Conservation (phyloP, 2,329 filamentous ascomycete genomes). For the Claviceps monticola region DNA sequence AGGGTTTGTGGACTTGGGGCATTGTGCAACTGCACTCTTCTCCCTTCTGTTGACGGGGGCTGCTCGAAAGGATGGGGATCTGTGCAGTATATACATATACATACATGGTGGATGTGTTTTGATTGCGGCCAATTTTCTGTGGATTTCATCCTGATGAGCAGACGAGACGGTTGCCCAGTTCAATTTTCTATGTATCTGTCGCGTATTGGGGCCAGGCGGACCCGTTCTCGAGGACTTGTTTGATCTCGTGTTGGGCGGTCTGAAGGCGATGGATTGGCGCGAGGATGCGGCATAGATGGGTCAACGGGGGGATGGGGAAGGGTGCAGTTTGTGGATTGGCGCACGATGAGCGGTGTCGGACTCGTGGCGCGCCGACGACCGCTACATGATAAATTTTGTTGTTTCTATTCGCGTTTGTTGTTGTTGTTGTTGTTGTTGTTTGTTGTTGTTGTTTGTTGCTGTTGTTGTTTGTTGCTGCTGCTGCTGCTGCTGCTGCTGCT, state of each 20-base stretch:
- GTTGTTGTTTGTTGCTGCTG: constrained; percentile 27
- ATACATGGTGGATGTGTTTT: neutral
- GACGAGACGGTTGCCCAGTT: constrained; percentile 7
- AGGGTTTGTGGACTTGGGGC: neutral
- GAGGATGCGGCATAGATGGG: constrained; percentile 9
- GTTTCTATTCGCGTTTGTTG: constrained; percentile 21
- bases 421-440: constrained; percentile 26
- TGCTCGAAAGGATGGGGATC: constrained; percentile 6
- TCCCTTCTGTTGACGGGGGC: neutral
- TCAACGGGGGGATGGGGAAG: constrained; percentile 6
- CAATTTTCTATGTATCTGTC: constrained; percentile 20
- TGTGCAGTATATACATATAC: neutral
- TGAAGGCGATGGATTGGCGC: constrained; percentile 17
- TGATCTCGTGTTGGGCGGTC: constrained; percentile 12
- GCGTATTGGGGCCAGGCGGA: constrained; percentile 16
- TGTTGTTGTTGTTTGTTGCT: constrained; percentile 27
- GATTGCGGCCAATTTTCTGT: neutral
- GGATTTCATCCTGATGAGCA: constrained; percentile 1
- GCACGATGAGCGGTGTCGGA: constrained; percentile 13
- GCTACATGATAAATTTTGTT: constrained; percentile 34
- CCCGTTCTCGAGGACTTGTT: constrained; percentile 18
- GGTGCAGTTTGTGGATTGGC: constrained; percentile 9
- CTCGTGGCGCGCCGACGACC: constrained; percentile 26
- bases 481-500: constrained; percentile 22
- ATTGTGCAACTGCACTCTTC: neutral